Evolutionary conservation across 768 basidiomycete genomes (phyloP).

Genomic region (Tulasnella sp.): DNA sequence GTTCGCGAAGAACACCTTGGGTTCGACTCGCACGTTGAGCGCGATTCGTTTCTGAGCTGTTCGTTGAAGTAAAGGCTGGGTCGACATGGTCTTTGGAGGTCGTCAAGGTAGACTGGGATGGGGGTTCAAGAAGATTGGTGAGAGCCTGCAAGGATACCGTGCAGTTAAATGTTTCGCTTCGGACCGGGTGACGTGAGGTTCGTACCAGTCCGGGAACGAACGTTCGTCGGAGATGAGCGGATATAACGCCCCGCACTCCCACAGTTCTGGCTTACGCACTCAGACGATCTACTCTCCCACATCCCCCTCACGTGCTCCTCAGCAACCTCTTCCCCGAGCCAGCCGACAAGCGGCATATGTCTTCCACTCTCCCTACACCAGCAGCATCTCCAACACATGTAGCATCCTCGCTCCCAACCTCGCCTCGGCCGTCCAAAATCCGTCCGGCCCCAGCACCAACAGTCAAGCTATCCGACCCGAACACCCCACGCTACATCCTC

Average conservation of each 20-base stretch:
- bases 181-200: slow-evolving; percentile 14
- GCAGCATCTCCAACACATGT: slow-evolving; percentile 7
- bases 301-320: background rate
- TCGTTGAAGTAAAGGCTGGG: slow-evolving; percentile 93
- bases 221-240: background rate
- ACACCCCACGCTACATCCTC: slow-evolving; percentile 30
- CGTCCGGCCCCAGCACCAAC: background rate
- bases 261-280: background rate
- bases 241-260: background rate
- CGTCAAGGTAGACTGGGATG: too few relatives aligned
- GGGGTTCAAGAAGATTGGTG: background rate
- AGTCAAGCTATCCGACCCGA: slow-evolving; percentile 15
- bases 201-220: background rate
- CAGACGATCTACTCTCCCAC: background rate
- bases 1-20: slow-evolving; percentile 92
- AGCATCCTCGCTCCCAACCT: background rate
- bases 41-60: slow-evolving; percentile 94
- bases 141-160: background rate
- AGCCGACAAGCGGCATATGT: background rate
- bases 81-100: slow-evolving; percentile 65
- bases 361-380: background rate
- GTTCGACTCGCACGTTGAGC: slow-evolving; percentile 89
- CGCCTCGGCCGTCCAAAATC: background rate
- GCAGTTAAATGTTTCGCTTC: slow-evolving; percentile 13
- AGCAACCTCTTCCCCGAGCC: slow-evolving; percentile 4